Conservation (phyloP, 768 basidiomycete species). For the Suillus bovinus region DNA sequence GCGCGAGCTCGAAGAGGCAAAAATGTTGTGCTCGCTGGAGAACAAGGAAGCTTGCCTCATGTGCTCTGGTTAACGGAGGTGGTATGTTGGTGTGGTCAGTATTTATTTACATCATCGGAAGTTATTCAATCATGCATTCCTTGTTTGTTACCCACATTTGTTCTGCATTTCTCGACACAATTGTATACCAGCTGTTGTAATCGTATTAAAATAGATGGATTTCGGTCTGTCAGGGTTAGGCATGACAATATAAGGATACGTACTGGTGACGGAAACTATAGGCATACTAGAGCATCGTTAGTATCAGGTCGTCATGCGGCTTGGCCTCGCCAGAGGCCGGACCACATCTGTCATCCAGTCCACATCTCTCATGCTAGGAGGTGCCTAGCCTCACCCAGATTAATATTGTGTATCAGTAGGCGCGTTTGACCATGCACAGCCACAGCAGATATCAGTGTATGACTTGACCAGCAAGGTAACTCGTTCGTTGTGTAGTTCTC, state of each 20-base stretch:
- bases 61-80: conserved; percentile 69
- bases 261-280: background rate
- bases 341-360: no score
- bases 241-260: background rate
- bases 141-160: conserved; percentile 9
- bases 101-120: background rate
- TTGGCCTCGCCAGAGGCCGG: no score
- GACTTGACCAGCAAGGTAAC: no score
- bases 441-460: no score
- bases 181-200: conserved; percentile 21
- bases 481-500: no score
- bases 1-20: conserved; percentile 78
- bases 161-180: conserved; percentile 15
- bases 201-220: conserved; percentile 11
- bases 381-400: no score
- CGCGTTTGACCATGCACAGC: no score
- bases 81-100: background rate
- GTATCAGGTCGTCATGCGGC: no score
- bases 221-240: background rate
- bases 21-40: conserved; percentile 81
- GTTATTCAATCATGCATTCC: conserved; percentile 10
- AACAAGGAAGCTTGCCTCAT: conserved; percentile 95
- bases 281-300: background rate
- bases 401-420: no score
- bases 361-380: no score